Evolutionary conservation across 805 yeast species (phyloP), one percentile per base, ranked within the genome.

Genomic region (Ogataea trehaloabstinens): DNA sequence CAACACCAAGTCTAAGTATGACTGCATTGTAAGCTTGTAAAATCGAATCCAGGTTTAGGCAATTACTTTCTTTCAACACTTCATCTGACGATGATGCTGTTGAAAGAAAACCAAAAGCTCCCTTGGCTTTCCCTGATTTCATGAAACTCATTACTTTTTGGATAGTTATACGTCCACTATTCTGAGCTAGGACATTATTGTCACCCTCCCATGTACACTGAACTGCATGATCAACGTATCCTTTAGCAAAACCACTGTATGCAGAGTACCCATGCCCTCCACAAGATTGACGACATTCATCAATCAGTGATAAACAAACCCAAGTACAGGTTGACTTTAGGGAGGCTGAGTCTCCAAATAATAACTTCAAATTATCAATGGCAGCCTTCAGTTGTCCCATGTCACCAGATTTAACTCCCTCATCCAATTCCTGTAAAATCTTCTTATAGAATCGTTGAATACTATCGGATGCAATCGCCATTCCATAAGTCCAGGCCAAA

Each of bases 181-280:
- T 82, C 63, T 87, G 78, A 2, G 89, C 85, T 48, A 90, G 71
- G 31, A 90, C 83, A 55, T 81, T 89, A 69, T 90, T 90, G 64
- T 90, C 97, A 63, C 97, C 97, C 69, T 90, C 97, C 97, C 97
- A 90, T 15, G 97, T 90, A 65, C 96, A 89, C 67, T 90, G 96
- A 28, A 90, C 96, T n/a, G 85, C 96, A 87, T 95, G 91, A 62
- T 90, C 97, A 46, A 76, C 75, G 68, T 79, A 87, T 10, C 89
- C 89, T 59, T 83, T 86, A 28, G 95, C 96, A 59, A 90, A 85
- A 2, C 90, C 95, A 48, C 87, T 79, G 64, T 90, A 90, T n/a
- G 89, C 79, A 18, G 95, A 87, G 66, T 90, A 90, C 28, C 97
- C 97, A 64, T 86, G 96, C 22, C 97, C 97, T 61, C 97, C 96